Conservation (phyloP, 108 stramenopile genomes). For the Heterococcus sp. region DNA sequence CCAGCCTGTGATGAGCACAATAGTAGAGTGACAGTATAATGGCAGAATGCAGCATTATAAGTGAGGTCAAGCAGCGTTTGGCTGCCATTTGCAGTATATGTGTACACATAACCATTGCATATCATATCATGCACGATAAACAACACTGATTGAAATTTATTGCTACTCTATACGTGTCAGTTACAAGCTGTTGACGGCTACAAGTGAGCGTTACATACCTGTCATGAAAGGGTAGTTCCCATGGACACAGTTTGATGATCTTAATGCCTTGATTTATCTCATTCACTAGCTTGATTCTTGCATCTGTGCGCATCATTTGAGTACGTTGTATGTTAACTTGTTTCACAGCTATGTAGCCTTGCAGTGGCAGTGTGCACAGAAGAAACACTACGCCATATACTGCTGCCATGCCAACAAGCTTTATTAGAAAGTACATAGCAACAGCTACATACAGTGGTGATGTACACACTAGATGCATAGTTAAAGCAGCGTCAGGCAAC, state of each 20-base stretch:
- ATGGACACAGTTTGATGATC: conserved; percentile 83
- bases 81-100: too few relatives aligned
- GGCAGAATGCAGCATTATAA: too few relatives aligned
- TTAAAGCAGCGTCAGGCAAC: conserved; percentile 19
- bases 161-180: too few relatives aligned
- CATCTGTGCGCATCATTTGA: conserved; percentile 74
- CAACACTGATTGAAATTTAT: too few relatives aligned
- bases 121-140: too few relatives aligned
- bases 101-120: too few relatives aligned
- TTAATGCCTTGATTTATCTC: conserved; percentile 80
- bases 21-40: too few relatives aligned
- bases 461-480: conserved; percentile 37
- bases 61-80: too few relatives aligned
- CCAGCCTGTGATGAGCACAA: too few relatives aligned
- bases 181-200: too few relatives aligned
- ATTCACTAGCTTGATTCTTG: conserved; percentile 74
- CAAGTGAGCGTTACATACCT: too few relatives aligned
- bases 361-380: conserved; percentile 59
- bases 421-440: conserved; percentile 13
- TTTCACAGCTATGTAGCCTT: conserved; percentile 11
- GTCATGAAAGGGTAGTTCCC: conserved; percentile 73
- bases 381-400: conserved; percentile 24
- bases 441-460: conserved; percentile 5
- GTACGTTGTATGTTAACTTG: conserved; percentile 62
- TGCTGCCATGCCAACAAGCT: conserved; percentile 62